phyloP scores from a whole-genome alignment of 2,329 filamentous ascomycete genomes.

The Aspergillus eucalypticola region DNA sequence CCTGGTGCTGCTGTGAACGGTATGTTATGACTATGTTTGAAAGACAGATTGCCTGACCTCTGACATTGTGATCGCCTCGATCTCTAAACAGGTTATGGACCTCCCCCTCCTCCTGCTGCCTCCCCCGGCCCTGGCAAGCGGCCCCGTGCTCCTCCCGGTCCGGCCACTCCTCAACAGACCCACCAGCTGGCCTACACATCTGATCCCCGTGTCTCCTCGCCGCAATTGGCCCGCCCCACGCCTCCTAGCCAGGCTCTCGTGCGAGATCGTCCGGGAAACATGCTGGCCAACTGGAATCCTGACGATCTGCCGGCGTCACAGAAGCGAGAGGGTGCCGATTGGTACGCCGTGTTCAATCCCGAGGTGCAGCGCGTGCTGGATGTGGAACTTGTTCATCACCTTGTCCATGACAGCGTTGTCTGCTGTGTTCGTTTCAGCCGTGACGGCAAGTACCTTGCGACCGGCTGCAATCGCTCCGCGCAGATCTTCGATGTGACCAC shows the following conservation, averaged over 20 bases:
- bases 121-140: slow-evolving; percentile 83
- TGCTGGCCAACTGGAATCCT: slow-evolving; percentile 81
- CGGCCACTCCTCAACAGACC: slow-evolving; percentile 89
- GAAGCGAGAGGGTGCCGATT: slow-evolving; percentile 87
- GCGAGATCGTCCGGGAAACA: slow-evolving; percentile 61
- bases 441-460: slow-evolving; percentile 93
- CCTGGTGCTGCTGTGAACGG: slow-evolving; percentile 64
- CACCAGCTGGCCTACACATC: slow-evolving; percentile 77
- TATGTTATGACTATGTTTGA: slow-evolving; percentile 42
- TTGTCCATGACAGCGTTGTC: slow-evolving; percentile 92
- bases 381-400: slow-evolving; percentile 89
- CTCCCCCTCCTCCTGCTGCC: slow-evolving; percentile 79
- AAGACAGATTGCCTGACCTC: slow-evolving; percentile 40
- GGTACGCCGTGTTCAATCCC: slow-evolving; percentile 97
- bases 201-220: slow-evolving; percentile 71
- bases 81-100: slow-evolving; percentile 64
- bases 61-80: slow-evolving; percentile 47
- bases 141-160: slow-evolving; percentile 63
- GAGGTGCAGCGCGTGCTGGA: slow-evolving; percentile 85
- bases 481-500: slow-evolving; percentile 94
- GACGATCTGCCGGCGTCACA: slow-evolving; percentile 81
- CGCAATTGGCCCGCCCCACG: slow-evolving; percentile 83
- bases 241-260: slow-evolving; percentile 58
- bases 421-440: slow-evolving; percentile 97
- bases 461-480: slow-evolving; percentile 97